phyloP scores from a whole-genome alignment of 441 rosid genomes.

The Omphalea diandra region DNA sequence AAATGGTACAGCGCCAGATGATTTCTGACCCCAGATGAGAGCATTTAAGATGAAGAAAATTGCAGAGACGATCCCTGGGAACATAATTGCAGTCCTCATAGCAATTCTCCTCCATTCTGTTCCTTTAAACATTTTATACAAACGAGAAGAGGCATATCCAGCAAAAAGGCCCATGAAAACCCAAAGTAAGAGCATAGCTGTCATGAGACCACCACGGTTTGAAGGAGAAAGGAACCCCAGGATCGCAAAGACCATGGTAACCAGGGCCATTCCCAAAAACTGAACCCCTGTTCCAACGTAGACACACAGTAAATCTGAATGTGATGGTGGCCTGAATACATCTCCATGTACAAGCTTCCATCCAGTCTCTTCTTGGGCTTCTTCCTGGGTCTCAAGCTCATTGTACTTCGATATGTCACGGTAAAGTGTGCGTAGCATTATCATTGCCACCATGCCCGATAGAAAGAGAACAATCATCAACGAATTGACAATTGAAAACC shows the following conservation, averaged over 20 bases:
- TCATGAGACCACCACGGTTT: constrained; percentile 92
- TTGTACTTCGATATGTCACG: constrained; percentile 91
- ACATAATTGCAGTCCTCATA: constrained; percentile 73
- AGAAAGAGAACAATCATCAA: constrained; percentile 92
- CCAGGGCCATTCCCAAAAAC: constrained; percentile 83
- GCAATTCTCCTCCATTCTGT: constrained; percentile 87
- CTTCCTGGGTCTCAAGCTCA: constrained; percentile 91
- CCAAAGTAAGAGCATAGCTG: constrained; percentile 89
- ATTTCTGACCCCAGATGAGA: constrained; percentile 91
- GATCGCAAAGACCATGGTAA: constrained; percentile 84
- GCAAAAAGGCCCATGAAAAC: constrained; percentile 96
- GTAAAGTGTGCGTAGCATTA: constrained; percentile 88
- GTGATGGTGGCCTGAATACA: constrained; percentile 82
- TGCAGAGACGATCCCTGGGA: constrained; percentile 68
- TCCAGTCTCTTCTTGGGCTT: constrained; percentile 94
- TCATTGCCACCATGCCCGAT: constrained; percentile 95
- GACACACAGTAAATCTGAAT: constrained; percentile 74
- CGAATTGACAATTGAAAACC: constrained; percentile 88
- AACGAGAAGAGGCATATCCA: constrained; percentile 72
- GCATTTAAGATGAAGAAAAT: constrained; percentile 82
- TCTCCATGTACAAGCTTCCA: constrained; percentile 96
- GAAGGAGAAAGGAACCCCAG: constrained; percentile 96
- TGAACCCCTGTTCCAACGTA: constrained; percentile 98
- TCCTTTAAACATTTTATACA: constrained; percentile 79
- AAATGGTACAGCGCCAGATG: constrained; percentile 94